Evolutionary conservation across 2,329 filamentous ascomycete species (phyloP).

Genomic region (Pseudogymnoascus sp.): DNA sequence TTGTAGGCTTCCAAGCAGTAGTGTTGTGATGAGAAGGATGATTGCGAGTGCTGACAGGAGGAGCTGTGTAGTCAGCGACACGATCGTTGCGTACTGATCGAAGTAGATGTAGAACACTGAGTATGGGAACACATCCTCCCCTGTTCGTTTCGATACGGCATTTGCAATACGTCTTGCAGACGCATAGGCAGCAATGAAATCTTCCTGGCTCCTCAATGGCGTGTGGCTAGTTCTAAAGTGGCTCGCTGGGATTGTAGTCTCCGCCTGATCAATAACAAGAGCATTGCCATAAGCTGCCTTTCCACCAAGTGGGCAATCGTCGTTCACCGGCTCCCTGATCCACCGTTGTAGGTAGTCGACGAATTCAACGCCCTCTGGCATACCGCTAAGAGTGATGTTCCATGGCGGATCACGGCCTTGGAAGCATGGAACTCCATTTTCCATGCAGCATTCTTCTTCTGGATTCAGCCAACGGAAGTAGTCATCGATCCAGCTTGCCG

Average conservation of each 20-base stretch:
- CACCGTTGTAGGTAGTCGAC: conserved; percentile 78
- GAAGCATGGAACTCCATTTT: conserved; percentile 70
- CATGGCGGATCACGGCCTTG: conserved; percentile 67
- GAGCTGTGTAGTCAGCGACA: conserved; percentile 69
- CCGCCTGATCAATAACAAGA: conserved; percentile 66
- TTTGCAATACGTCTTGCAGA: conserved; percentile 81
- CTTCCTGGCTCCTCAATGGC: conserved; percentile 76
- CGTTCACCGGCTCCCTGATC: conserved; percentile 70
- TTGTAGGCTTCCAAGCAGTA: conserved; percentile 74
- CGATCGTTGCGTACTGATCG: conserved; percentile 87
- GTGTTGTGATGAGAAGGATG: conserved; percentile 71
- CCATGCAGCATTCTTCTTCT: conserved; percentile 64
- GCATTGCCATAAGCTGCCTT: conserved; percentile 81
- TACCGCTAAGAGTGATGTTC: conserved; percentile 83
- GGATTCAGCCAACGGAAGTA: conserved; percentile 97
- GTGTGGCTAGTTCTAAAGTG: conserved; percentile 91
- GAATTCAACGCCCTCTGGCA: conserved; percentile 93
- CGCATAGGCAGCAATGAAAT: conserved; percentile 88
- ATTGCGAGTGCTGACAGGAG: conserved; percentile 77
- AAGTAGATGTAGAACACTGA: conserved; percentile 99
- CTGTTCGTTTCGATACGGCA: conserved; percentile 63
- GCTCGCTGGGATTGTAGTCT: conserved; percentile 65
- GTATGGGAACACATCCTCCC: conserved; percentile 87
- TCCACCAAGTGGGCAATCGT: conserved; percentile 80
- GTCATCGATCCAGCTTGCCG: conserved; percentile 95